phyloP scores from a whole-genome alignment of 2,329 filamentous ascomycete genomes.

The Arthroderma sp. region DNA sequence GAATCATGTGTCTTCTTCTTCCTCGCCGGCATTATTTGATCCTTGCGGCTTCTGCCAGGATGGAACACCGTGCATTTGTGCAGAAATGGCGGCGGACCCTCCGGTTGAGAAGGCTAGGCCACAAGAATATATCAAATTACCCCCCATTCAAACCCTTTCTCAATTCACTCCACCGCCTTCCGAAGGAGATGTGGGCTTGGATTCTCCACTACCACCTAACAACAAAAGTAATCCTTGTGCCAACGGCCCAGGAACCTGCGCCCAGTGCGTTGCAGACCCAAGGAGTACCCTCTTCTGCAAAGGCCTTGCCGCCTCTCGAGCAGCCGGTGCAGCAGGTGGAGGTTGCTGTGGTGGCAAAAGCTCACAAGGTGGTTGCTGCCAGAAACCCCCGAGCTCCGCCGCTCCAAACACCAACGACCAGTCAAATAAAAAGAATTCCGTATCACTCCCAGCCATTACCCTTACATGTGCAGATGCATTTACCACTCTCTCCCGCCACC shows the following conservation, averaged over 20 bases:
- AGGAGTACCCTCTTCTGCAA: constrained; percentile 74
- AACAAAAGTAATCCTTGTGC: constrained; percentile 35
- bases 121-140: constrained; percentile 27
- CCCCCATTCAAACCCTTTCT: constrained; percentile 34
- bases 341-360: constrained; percentile 46
- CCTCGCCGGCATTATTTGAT: constrained; percentile 42
- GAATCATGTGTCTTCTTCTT: constrained; percentile 17
- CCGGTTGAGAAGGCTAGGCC: constrained; percentile 30
- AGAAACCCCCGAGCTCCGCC: constrained; percentile 21
- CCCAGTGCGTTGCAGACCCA: constrained; percentile 64
- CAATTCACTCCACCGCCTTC: constrained; percentile 42
- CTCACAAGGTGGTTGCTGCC: constrained; percentile 51
- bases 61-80: constrained; percentile 70
- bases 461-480: constrained; percentile 66
- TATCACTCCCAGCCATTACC: constrained; percentile 37
- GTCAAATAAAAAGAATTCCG: constrained; percentile 11
- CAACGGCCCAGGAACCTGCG: constrained; percentile 64
- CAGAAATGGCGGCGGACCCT: constrained; percentile 45
- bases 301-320: constrained; percentile 53
- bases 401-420: constrained; percentile 16
- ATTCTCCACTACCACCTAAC: constrained; percentile 25
- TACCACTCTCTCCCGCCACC: constrained; percentile 63
- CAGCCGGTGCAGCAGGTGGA: constrained; percentile 20
- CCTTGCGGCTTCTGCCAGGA: constrained; percentile 73
- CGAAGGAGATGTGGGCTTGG: constrained; percentile 44